These are phyloP conservation scores for Microglena sp. DNA, from an alignment of 139 green algal species.

Conservation along the genomic window DNA sequence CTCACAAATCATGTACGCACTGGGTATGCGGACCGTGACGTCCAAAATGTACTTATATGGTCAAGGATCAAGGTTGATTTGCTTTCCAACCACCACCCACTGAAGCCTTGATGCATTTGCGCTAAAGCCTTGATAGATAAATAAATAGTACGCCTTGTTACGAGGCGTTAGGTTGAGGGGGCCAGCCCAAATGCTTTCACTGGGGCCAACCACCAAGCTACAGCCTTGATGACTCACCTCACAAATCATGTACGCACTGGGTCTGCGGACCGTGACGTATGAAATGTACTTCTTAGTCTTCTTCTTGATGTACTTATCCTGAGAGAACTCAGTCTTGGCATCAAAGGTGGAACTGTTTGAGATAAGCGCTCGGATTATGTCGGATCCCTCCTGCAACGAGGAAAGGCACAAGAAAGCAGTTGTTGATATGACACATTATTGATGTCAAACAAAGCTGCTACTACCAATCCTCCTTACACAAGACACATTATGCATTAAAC, in stretches of 20 bases:
- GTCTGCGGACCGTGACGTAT: constrained; percentile 30
- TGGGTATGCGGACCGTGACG: constrained; percentile 41
- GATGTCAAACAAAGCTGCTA: no score
- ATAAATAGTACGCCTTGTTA: no score
- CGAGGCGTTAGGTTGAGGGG: no score
- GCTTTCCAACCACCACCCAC: no score
- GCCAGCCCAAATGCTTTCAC: no score
- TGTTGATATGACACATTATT: no score
- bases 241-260: constrained; percentile 46
- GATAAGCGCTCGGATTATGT: constrained; percentile 66
- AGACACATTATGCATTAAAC: not conserved
- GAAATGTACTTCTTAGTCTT: constrained; percentile 50
- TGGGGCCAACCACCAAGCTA: no score
- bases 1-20: constrained; percentile 24
- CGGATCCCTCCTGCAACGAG: constrained; percentile 30
- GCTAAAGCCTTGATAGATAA: no score
- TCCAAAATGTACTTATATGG: constrained; percentile 46
- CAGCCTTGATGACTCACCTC: no score
- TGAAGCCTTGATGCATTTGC: no score
- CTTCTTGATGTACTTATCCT: constrained; percentile 74
- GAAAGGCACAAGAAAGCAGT: not conserved
- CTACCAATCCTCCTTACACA: no score
- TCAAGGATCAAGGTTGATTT: no score
- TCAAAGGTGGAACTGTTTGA: constrained; percentile 67
- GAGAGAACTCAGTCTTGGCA: constrained; percentile 58